These are phyloP conservation scores for Tieghemostelium lacteum DNA, from an alignment of 78 protist genomes.

Conservation along the genomic window DNA sequence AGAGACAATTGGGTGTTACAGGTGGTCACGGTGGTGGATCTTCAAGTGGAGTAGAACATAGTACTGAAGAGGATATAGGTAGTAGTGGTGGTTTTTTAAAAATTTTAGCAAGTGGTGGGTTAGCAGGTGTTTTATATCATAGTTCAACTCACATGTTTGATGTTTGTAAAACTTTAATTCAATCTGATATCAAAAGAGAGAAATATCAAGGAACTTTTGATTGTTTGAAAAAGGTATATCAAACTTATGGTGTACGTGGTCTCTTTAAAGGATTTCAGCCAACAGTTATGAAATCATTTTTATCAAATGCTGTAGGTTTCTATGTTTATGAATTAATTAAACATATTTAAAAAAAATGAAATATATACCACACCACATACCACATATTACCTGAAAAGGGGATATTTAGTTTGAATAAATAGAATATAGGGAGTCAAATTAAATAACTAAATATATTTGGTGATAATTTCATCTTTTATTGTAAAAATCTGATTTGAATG, in stretches of 20 bases:
- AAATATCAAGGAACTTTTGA: slow-evolving; percentile 46
- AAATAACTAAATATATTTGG: no score
- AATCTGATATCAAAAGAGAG: background rate
- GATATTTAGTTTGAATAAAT: no score
- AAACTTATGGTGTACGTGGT: slow-evolving; percentile 20
- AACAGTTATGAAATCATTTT: slow-evolving; percentile 18
- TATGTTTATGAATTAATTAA: slow-evolving; percentile 25
- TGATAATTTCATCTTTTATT: no score
- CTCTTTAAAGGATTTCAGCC: slow-evolving; percentile 45
- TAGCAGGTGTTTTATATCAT: slow-evolving; percentile 33
- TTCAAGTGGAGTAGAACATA: background rate
- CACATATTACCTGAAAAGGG: no score
- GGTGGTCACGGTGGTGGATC: background rate
- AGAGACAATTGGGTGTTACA: background rate
- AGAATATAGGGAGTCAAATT: no score
- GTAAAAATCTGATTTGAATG: no score
- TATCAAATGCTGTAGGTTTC: slow-evolving; percentile 20
- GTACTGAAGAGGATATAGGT: no score
- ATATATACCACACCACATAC: no score
- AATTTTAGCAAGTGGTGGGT: slow-evolving; percentile 37
- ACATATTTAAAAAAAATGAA: slow-evolving; percentile 2
- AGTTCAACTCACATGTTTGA: slow-evolving; percentile 6
- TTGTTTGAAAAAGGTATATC: slow-evolving; percentile 11
- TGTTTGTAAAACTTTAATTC: slow-evolving; percentile 22
- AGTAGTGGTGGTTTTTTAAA: background rate